These are phyloP conservation scores for Didymella sp. DNA, from an alignment of 2,329 filamentous ascomycete species.

Conservation along the genomic window DNA sequence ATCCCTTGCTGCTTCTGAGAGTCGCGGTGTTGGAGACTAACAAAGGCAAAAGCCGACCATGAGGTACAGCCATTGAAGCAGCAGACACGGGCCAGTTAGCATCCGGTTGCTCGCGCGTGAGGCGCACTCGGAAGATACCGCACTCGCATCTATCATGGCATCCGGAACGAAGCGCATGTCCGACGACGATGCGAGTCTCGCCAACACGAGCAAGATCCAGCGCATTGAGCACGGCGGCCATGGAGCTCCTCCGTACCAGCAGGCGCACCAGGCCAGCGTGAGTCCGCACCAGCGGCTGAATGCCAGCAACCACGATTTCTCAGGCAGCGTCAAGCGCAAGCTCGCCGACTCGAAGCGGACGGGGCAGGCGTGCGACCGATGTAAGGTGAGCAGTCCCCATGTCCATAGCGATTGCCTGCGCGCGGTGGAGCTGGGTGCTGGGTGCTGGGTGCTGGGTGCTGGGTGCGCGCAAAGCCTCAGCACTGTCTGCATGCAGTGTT, in stretches of 20 bases:
- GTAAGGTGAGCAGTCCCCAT: conserved; percentile 68
- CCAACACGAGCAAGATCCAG: conserved; percentile 39
- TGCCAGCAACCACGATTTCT: conserved; percentile 38
- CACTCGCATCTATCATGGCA: conserved; percentile 29
- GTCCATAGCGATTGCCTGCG: background rate
- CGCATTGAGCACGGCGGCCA: conserved; percentile 40
- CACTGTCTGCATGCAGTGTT: background rate
- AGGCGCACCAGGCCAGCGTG: conserved; percentile 1
- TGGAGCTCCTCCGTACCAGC: background rate
- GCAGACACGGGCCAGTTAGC: conserved; percentile 21
- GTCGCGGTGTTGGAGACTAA: background rate
- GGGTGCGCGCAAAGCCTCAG: background rate
- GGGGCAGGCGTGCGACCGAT: conserved; percentile 86
- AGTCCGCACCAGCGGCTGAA: conserved; percentile 25
- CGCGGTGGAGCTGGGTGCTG: background rate
- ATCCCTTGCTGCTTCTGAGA: background rate
- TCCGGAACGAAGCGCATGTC: conserved; percentile 26
- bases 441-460: too few relatives aligned
- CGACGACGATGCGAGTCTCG: conserved; percentile 21
- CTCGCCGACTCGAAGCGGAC: conserved; percentile 66
- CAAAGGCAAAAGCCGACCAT: background rate
- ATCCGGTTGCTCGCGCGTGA: conserved; percentile 23
- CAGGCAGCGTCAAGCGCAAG: conserved; percentile 57
- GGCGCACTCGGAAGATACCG: conserved; percentile 21
- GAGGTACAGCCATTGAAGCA: background rate